Evolutionary conservation across 2,329 filamentous ascomycete species (phyloP).

Genomic region (Apiospora pterosperma): DNA sequence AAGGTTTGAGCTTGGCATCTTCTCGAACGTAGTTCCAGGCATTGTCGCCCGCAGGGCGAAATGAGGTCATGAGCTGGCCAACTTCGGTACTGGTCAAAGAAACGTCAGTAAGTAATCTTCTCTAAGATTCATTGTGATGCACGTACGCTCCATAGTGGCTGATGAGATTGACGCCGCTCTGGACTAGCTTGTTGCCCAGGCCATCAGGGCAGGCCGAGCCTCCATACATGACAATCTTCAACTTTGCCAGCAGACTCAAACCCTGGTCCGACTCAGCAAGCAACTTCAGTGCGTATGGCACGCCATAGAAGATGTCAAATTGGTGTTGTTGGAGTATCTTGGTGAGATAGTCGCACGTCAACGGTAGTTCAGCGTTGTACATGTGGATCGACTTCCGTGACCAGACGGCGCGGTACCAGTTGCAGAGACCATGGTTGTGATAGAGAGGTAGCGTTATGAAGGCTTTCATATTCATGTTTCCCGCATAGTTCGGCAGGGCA

Average conservation of each 20-base stretch:
- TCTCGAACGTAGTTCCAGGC: conserved; percentile 60
- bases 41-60: conserved; percentile 47
- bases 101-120: not conserved
- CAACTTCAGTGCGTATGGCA: conserved; percentile 63
- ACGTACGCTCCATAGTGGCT: conserved; percentile 54
- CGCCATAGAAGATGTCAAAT: conserved; percentile 55
- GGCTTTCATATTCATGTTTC: conserved; percentile 35
- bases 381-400: conserved; percentile 47
- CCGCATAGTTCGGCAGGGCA: conserved; percentile 44
- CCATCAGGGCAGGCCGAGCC: conserved; percentile 58
- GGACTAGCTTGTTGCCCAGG: conserved; percentile 50
- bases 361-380: conserved; percentile 51
- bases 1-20: conserved; percentile 35
- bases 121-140: not conserved
- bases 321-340: conserved; percentile 37
- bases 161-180: conserved; percentile 50
- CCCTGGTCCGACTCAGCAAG: conserved; percentile 57
- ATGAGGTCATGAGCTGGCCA: conserved; percentile 59
- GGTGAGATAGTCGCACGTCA: conserved; percentile 48
- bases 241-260: conserved; percentile 44
- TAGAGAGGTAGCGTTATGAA: conserved; percentile 57
- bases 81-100: conserved; percentile 48
- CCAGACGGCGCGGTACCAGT: conserved; percentile 50
- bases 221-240: conserved; percentile 55
- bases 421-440: conserved; percentile 57